Evolutionary conservation across 2,329 filamentous ascomycete species (phyloP), one percentile per base, ranked within the genome.

Genomic region (Fusarium austroafricanum): DNA sequence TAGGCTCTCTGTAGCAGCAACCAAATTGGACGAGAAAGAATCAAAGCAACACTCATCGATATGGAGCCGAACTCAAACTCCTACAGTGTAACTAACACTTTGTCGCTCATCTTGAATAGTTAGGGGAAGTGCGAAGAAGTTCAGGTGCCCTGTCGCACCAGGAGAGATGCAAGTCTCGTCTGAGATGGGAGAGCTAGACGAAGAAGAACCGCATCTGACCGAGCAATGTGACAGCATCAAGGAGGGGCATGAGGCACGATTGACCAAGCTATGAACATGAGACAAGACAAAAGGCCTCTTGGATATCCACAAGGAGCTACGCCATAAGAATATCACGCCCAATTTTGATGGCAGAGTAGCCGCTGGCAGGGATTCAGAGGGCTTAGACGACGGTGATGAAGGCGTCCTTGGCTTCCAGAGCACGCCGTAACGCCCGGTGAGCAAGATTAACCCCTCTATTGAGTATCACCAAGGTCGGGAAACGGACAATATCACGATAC

Each of bases 81-180:
- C 23, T 31, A 51, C 61, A 68, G 47, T 69, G 61, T 42, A 29
- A 3, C n/a, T 47, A 26, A 42, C 56, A 66, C 51, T 61, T 52
- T 57, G 26, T 23, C 15, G 23, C 18, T 23, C 29, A 42, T 42
- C 5, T 21, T n/a, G 18, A n/a, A 14, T 37, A n/a, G 11, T 14
- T n/a, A n/a, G 23, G 11, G 23, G 38, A 51, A 33, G 14, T 26
- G 21, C 29, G 14, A 21, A 18, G 21, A 23, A 21, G 31, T 18
- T 38, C 20, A 10, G 23, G 18, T 20, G 23, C 17, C 26, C 18
- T 45, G 29, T 15, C 28, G 20, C 21, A 38, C 39, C 7, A n/a
- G 28, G 8, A 18, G 20, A 28, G 29, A 62, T 55, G 65, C 65
- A 68, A 6, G 40, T 62, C 28, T 68, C 65, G 65, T 68, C 47